Percentiles rank a stretch among this genome's conserved stretches.
Conservation (phyloP, 2,329 filamentous ascomycete genomes). For the Aspergillus carbonarius region DNA sequence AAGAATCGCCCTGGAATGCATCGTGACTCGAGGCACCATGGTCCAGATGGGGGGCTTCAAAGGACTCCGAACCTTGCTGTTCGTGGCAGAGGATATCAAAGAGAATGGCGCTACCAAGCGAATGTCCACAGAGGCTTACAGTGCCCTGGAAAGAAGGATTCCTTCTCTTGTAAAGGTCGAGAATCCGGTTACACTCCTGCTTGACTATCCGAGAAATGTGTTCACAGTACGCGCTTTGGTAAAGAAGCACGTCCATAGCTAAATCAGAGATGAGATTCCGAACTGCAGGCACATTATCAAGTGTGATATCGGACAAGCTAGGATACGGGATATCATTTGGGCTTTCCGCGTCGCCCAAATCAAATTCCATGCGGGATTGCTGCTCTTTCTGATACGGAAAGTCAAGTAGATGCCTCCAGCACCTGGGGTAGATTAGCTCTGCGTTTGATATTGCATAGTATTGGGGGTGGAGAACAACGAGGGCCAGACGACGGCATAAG, state of each 20-base stretch:
- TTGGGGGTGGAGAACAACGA: too few species aligned
- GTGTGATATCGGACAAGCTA: constrained; percentile 83
- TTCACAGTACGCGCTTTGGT: constrained; percentile 88
- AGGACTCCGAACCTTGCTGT: constrained; percentile 34
- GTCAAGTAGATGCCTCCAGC: constrained; percentile 89
- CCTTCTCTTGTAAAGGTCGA: constrained; percentile 75
- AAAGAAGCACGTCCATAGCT: constrained; percentile 85
- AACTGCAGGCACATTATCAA: constrained; percentile 85
- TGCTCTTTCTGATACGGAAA: constrained; percentile 81
- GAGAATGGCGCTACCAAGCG: constrained; percentile 86
- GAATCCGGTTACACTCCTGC: constrained; percentile 82
- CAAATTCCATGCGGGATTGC: constrained; percentile 73
- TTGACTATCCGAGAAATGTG: constrained; percentile 85
- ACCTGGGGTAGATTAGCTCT: constrained; percentile 30
- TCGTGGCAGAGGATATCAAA: constrained; percentile 91
- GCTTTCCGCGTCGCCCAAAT: constrained; percentile 67
- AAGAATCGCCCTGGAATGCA: constrained; percentile 42
- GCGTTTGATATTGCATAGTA: not conserved
- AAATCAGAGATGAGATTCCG: constrained; percentile 89
- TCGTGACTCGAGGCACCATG: constrained; percentile 32
- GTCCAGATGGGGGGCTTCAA: not conserved
- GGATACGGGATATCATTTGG: constrained; percentile 80
- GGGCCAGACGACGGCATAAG: not conserved
- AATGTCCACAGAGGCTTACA: constrained; percentile 86
- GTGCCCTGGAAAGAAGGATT: constrained; percentile 87